These are phyloP conservation scores for Scedosporium aurantiacum DNA, from an alignment of 2,329 filamentous ascomycete genomes.

Conservation along the genomic window DNA sequence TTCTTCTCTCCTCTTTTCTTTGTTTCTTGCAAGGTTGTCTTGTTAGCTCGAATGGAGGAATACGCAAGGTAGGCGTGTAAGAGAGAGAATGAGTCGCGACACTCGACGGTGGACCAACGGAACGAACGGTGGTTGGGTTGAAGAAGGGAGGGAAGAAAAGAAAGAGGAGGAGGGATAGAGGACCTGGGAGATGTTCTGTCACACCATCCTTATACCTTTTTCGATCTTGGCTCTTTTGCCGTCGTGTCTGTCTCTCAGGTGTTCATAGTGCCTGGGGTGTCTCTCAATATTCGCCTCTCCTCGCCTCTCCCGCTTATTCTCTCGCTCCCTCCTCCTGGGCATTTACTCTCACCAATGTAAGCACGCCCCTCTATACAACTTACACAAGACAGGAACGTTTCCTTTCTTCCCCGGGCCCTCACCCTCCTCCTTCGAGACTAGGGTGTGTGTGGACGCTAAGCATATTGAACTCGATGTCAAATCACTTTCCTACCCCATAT, in stretches of 20 bases:
- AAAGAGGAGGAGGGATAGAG: not conserved
- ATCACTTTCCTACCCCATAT: not conserved
- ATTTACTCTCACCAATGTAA: not conserved
- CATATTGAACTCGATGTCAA: not conserved
- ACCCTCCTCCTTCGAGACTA: not conserved
- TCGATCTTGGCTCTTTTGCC: not conserved
- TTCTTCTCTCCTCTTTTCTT: no score
- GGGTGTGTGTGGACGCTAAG: not conserved
- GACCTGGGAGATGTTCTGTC: not conserved
- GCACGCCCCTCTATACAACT: conserved; percentile 1
- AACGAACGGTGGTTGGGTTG: not conserved
- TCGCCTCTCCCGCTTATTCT: conserved; percentile 12
- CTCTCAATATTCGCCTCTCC: conserved; percentile 12
- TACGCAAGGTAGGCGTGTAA: not conserved
- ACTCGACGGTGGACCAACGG: conserved; percentile 2
- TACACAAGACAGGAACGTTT: conserved; percentile 3
- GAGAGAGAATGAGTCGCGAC: not conserved
- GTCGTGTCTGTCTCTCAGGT: conserved; percentile 10
- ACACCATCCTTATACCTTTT: conserved; percentile 5
- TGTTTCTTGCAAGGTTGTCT: not conserved
- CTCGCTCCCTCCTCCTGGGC: conserved; percentile 12
- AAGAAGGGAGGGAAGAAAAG: not conserved
- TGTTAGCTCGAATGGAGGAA: not conserved
- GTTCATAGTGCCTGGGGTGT: not conserved
- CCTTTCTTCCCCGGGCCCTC: not conserved